Conservation (phyloP, 106 monocot genomes). For the Xerophyta viscosa region DNA sequence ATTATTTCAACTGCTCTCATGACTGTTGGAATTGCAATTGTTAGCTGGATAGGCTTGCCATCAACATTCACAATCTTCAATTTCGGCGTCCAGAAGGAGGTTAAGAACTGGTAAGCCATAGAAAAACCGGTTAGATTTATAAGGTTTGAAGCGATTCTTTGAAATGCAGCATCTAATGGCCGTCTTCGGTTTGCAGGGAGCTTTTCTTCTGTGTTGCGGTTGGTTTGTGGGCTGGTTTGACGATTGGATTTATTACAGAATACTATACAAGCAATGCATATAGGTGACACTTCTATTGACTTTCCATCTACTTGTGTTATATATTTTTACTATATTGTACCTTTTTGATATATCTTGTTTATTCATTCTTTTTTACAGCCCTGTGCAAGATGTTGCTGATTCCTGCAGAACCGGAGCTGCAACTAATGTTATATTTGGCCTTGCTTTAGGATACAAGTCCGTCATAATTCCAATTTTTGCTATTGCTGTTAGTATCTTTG, state of each 20-base stretch:
- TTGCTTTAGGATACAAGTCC: constrained; percentile 38
- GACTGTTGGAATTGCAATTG: constrained; percentile 26
- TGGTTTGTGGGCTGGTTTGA: constrained; percentile 32
- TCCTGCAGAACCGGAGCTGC: constrained; percentile 44
- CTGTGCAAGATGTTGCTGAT: constrained; percentile 39
- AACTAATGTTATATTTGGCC: constrained; percentile 36
- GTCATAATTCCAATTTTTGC: constrained; percentile 41
- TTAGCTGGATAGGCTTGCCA: constrained; percentile 25
- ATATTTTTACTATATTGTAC: not conserved
- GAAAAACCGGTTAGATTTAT: not conserved
- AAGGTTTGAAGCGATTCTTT: not conserved
- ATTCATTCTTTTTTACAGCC: constrained; percentile 8
- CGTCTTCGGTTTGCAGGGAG: constrained; percentile 14
- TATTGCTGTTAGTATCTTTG: constrained; percentile 31
- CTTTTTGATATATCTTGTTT: not conserved
- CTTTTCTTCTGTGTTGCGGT: constrained; percentile 46
- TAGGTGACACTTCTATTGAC: constrained; percentile 10
- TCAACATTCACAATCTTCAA: constrained; percentile 32
- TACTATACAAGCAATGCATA: constrained; percentile 50
- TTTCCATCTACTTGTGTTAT: too few species aligned
- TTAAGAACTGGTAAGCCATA: constrained; percentile 13
- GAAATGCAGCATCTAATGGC: not conserved
- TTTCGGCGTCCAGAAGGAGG: constrained; percentile 26
- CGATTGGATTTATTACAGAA: constrained; percentile 44
- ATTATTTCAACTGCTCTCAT: constrained; percentile 28